These are phyloP conservation scores for Chaetoceros tenuissimus DNA, from an alignment of 108 stramenopile species.

Conservation along the genomic window DNA sequence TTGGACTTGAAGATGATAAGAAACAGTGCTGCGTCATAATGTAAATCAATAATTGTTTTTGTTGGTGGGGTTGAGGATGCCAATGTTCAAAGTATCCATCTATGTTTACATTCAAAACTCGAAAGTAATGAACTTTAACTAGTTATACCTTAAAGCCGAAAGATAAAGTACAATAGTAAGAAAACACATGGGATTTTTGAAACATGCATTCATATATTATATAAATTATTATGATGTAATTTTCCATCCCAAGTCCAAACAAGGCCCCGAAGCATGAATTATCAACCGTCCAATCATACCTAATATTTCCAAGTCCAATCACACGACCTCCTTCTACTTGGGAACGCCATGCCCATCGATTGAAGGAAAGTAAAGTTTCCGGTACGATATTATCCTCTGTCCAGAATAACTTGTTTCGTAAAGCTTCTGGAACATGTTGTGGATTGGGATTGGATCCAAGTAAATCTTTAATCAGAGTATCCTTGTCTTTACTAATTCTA, in stretches of 20 bases:
- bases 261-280: background rate
- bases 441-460: background rate
- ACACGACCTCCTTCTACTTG: background rate
- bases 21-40: background rate
- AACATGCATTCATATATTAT: no score
- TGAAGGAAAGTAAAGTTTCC: conserved; percentile 1
- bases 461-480: background rate
- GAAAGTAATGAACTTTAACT: no score
- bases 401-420: background rate
- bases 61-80: no score
- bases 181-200: no score
- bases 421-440: background rate
- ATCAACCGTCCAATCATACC: background rate
- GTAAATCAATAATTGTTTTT: no score
- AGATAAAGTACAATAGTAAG: no score
- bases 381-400: background rate
- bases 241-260: no score
- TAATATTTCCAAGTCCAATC: background rate
- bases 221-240: no score
- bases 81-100: no score
- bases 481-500: background rate
- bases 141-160: no score
- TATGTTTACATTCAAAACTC: no score
- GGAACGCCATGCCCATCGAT: background rate
- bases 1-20: background rate